phyloP scores from a whole-genome alignment of 2,329 filamentous ascomycete species.

The Hymenoscyphus infarciens region DNA sequence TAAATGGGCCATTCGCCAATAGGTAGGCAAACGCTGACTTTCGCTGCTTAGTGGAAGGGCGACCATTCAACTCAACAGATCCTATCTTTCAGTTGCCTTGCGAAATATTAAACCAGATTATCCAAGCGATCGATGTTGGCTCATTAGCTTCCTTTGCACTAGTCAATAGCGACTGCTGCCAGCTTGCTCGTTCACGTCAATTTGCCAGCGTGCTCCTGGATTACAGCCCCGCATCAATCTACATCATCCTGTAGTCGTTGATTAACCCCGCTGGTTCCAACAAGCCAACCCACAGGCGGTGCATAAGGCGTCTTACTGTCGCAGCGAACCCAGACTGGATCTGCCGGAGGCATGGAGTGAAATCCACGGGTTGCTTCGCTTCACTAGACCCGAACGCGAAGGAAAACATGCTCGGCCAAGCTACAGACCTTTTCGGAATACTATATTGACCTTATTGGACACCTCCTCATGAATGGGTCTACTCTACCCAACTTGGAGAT shows the following conservation, averaged over 20 bases:
- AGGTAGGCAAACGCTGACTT: too few relatives aligned
- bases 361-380: neutral
- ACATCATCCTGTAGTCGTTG: neutral
- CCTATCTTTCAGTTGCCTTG: constrained; percentile 7
- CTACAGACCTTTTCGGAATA: neutral
- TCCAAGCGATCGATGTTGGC: neutral
- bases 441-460: neutral
- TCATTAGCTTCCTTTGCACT: constrained; percentile 7
- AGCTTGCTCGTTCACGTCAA: constrained; percentile 13
- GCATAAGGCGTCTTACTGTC: neutral
- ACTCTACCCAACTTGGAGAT: neutral
- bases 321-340: neutral
- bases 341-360: neutral
- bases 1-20: too few relatives aligned
- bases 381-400: neutral
- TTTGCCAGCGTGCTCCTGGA: constrained; percentile 11
- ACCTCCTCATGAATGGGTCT: neutral
- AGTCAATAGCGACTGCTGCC: constrained; percentile 13
- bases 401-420: neutral
- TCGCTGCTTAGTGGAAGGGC: too few relatives aligned
- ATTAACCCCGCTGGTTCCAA: neutral
- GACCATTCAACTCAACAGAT: constrained; percentile 2
- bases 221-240: constrained; percentile 7
- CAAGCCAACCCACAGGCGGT: neutral
- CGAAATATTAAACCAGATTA: constrained; percentile 3